These are phyloP conservation scores for Trichophyton equinum DNA, from an alignment of 2,329 filamentous ascomycete genomes.

Conservation along the genomic window DNA sequence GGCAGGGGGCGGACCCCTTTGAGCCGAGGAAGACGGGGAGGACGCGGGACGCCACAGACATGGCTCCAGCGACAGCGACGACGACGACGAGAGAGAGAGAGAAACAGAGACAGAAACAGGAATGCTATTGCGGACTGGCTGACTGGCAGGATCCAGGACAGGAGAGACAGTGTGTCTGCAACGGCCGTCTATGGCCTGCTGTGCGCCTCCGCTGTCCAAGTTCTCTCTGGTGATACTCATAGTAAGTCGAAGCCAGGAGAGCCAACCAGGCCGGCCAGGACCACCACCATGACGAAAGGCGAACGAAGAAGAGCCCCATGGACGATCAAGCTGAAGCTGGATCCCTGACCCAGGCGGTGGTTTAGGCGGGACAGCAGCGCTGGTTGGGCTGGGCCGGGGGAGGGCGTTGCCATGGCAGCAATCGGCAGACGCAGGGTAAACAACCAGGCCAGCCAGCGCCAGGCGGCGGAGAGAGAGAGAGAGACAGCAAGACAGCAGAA, in stretches of 20 bases:
- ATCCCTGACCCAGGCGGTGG: not conserved
- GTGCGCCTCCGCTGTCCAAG: not conserved
- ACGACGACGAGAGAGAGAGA: not conserved
- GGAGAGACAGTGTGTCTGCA: not conserved
- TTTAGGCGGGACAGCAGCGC: not conserved
- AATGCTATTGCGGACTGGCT: not conserved
- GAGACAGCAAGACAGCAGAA: not conserved
- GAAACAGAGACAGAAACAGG: not conserved
- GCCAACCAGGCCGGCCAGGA: no score
- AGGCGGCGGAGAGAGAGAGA: not conserved
- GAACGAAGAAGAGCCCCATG: no score
- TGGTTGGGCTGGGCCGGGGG: not conserved
- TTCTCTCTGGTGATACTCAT: no score
- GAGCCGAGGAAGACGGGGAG: not conserved
- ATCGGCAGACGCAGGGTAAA: not conserved
- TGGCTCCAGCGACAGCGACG: not conserved
- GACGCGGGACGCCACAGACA: not conserved
- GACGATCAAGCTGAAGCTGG: no score
- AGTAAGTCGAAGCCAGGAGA: no score
- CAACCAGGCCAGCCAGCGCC: not conserved
- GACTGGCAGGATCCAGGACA: not conserved
- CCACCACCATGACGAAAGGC: no score
- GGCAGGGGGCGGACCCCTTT: not conserved
- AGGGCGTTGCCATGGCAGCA: slow-evolving; percentile 28
- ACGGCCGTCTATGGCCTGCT: not conserved